Percentiles rank a stretch among this genome's conserved stretches.
Conservation (phyloP, 2,329 filamentous ascomycete species). For the Paecilomyces sp. region DNA sequence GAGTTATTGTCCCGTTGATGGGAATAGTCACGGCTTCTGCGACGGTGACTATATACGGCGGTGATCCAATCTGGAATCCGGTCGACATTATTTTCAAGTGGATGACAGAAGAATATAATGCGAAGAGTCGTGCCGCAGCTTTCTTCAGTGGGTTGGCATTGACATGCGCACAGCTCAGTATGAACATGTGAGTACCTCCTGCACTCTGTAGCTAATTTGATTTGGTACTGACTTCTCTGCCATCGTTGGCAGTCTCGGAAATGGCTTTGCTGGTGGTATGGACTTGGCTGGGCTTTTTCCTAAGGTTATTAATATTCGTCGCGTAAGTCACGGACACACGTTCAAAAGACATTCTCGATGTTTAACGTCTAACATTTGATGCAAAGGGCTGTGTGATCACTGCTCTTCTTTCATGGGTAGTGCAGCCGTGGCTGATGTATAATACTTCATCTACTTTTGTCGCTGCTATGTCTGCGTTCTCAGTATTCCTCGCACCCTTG, state of each 20-base stretch:
- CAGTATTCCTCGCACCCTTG: conserved; percentile 42
- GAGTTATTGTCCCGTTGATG: conserved; percentile 14
- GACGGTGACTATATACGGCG: conserved; percentile 19
- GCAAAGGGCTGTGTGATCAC: conserved; percentile 22
- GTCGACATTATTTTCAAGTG: background rate
- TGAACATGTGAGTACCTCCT: conserved; percentile 11
- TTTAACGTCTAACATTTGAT: conserved; percentile 16
- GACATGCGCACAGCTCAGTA: conserved; percentile 17
- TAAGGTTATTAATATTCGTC: conserved; percentile 49
- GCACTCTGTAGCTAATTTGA: background rate
- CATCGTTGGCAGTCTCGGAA: background rate
- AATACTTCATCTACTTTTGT: conserved; percentile 17
- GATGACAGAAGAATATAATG: conserved; percentile 10
- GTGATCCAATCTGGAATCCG: conserved; percentile 17
- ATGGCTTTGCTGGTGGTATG: conserved; percentile 36
- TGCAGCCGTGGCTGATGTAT: conserved; percentile 17
- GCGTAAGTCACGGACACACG: conserved; percentile 32
- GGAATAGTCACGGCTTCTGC: conserved; percentile 21
- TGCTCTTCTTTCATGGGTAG: conserved; percentile 21
- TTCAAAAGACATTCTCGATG: background rate
- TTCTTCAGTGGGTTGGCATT: conserved; percentile 17
- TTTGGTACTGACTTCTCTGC: background rate
- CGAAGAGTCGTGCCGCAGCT: conserved; percentile 14
- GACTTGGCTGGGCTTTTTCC: conserved; percentile 49
- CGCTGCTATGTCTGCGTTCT: conserved; percentile 18